Base-by-base conservation (phyloP, 805 yeast species). In the Crinitomyces ghanaensis region DNA sequence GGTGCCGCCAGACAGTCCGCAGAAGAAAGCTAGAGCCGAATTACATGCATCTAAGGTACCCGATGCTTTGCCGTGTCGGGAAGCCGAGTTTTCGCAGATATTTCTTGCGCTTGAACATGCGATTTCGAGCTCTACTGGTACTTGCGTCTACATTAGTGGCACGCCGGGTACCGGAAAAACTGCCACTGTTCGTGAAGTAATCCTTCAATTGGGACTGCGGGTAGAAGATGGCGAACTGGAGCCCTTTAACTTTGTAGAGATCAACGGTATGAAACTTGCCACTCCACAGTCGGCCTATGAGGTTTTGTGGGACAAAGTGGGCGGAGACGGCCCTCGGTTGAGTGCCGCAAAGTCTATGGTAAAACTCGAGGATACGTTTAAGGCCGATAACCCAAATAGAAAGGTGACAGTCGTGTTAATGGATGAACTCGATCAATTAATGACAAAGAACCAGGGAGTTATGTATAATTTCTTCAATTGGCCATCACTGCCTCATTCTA, bases 111-210 rank as follows among this genome's bases (percentile, higher is more conserved):
- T 91, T 3, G 85, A 84, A 45, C 65, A 73, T 28, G 80, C 94
- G 0, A 70, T 88, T 21, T 65, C 65, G 30, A 68, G 77, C 11
- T 70, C 71, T 26, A 68, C 78, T 1, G 96, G 97, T 0, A 70
- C 86, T 5, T 83, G 95, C 43, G 57, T 91, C 4, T 91, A 86
- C 51, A 74, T 91, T 7, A 83, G 95, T 55, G 99, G 99, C 3
- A 84, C 95, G 0, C 98, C 99, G 0, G 99, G 99, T 6, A 88
- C 93, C 2, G 98, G 98, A 8, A 91, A 91, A 51, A 88, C 98
- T 0, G 91, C 93, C 3, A 88, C 97, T 0, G 75, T 88, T 2
- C 60, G 94, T 35, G 94, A 85, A 48, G 96, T 81, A 0, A 68
- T 91, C 17, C 67, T 72, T 21, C 84, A 79, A 46, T 56, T 91